Base-by-base conservation (phyloP, 202 grass and related monocot species). In the Hordeum pubiflorum region DNA sequence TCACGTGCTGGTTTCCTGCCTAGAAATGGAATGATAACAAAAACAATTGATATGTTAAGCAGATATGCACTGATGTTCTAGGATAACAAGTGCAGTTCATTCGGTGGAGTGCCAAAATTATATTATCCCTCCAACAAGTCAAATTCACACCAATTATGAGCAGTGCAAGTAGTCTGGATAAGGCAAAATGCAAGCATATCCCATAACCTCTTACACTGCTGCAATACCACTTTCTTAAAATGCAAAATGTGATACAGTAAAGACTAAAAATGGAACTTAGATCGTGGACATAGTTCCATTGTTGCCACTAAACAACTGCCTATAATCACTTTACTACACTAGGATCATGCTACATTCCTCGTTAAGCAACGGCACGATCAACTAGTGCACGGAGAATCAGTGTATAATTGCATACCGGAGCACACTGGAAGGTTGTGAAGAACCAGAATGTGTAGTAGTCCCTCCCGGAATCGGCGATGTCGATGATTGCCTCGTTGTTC, bases 361-460 rank as follows among this genome's bases (percentile, higher is more conserved):
- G 17, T 61, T 52, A 55, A 20, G 40, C 58, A 22, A 81, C 55
- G 10, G 12, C 24, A 74, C 6, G 50, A 83, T 29, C 0, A 78
- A 36, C 31, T 70, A 10, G 10, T 32, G 29, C 39, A 43, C 4
- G 29, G 70, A 22, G 22, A 57, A 68, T 29, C 3, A 23, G 43
- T 46, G 21, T 36, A 23, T 59, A 59, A 20, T 0, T 58, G 72
- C 87, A 27, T 91, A 97, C 94, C 89, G 77, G 82, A 26, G 82
- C 59, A 60, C 79, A 91, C 58, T 91, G 65, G 81, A 97, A 97
- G 13, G 92, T 85, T 23, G 86, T 93, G 81, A 97, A 97, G 76
- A 97, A 97, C 95, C 95, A 97, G 85, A 97, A 97, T 3, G 95
- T 94, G 84, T 94, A 97, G 84, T 97, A 67, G 20, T 84, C 92